Base-by-base conservation (phyloP, 805 yeast species). In the Myxozyma melibiosi region DNA sequence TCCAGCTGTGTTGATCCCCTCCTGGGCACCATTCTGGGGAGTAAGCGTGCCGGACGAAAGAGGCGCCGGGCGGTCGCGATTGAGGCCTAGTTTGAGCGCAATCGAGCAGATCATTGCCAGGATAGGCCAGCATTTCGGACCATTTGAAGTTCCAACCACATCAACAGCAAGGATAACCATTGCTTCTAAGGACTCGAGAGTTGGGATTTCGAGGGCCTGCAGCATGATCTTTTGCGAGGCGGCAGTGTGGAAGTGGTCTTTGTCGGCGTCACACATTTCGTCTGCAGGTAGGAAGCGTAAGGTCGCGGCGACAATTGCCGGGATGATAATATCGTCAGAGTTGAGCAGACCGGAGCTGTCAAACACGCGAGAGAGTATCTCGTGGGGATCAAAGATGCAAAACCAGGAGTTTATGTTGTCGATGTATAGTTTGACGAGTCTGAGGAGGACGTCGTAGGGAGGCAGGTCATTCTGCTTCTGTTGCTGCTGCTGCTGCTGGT, bases 391-490 rank as follows among this genome's bases (percentile, higher is more conserved):
- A 54, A 89, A 71, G 14, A 89, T 85, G 0, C 96, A 96, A 70
- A 86, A 86, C 11, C 86, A 83, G 0, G 96, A 94, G 68, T 89
- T 95, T 24, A 89, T 81, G 11, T 86, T 79, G 56, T 86, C 78
- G 71, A 89, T 88, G 66, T 87, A 89, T 16, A 88, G 76, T 62
- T 86, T 87, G 35, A 89, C 83, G 52, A 89, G 75, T 35, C 55
- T 59, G 27, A 58, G 24, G 14, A 63, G 44, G 13, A 33, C 22
- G 16, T 39, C 45, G 22, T 44, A 40, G 8, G 65, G 62, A 4
- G 66, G 64, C 27, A 45, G 57, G 18, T 3, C 40, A 33, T 46
- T 16, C n/a, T 20, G 46, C 4, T 11, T n/a, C 35, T 22, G 28
- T 20, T 14, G 46, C 46, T 22, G 46, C 33, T 14, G 46, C 33